Conservation (phyloP, 768 basidiomycete species). For the Mycena alexandri region DNA sequence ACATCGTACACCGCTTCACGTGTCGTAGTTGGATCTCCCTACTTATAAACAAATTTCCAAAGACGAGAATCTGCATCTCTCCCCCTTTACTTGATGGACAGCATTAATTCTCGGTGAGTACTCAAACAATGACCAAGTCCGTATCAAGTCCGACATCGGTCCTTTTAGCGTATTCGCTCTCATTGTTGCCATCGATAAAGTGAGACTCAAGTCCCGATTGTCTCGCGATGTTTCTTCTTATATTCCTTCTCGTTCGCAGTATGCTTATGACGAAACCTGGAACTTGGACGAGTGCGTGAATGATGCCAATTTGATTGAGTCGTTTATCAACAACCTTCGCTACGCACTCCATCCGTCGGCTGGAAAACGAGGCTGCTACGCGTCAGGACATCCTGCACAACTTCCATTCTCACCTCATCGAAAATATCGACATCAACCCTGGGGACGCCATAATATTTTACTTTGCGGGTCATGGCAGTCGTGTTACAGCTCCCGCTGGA, state of each 20-base stretch:
- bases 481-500: neutral
- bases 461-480: neutral
- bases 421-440: neutral
- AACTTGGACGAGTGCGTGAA: neutral
- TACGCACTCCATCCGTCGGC: no score
- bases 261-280: neutral
- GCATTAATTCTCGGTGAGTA: conserved; percentile 1
- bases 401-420: neutral
- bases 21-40: neutral
- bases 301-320: neutral
- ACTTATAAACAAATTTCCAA: conserved; percentile 10
- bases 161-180: conserved; percentile 1
- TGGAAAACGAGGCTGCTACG: neutral
- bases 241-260: neutral
- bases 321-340: neutral
- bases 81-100: conserved; percentile 1
- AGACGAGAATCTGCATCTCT: conserved; percentile 8
- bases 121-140: conserved; percentile 2
- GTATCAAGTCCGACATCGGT: conserved; percentile 10
- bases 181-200: neutral
- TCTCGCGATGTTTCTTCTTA: neutral
- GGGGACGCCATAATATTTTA: neutral
- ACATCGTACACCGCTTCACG: conserved; percentile 2
- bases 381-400: neutral
- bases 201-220: neutral